A percentile compares a stretch with the other conserved stretches of the same genome.
phyloP scores from a whole-genome alignment of 352 stramenopile genomes.

The Phytophthora tentaculata region DNA sequence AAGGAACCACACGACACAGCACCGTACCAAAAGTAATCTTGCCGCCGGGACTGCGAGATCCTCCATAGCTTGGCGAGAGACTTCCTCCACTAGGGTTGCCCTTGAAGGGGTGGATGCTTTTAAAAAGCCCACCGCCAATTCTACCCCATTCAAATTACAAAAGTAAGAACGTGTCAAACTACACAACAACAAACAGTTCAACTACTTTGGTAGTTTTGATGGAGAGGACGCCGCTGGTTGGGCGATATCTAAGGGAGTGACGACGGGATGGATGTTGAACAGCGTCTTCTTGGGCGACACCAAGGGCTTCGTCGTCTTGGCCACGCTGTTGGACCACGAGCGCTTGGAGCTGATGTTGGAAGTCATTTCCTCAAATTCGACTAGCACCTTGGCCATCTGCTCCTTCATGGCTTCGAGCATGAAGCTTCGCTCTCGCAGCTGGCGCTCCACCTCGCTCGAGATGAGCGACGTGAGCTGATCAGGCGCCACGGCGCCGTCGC shows the following conservation, averaged over 20 bases:
- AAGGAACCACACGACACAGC: not conserved
- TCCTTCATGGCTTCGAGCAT: conserved; percentile 65
- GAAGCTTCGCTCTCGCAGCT: conserved; percentile 58
- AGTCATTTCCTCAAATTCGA: conserved; percentile 74
- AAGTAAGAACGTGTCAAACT: conserved; percentile 3
- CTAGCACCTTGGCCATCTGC: conserved; percentile 73
- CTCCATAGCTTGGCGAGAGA: conserved; percentile 24
- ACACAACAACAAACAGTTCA: not conserved
- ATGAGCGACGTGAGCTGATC: conserved; percentile 72
- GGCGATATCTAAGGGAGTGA: conserved; percentile 39
- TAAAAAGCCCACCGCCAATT: conserved; percentile 37
- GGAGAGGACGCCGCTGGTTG: conserved; percentile 25
- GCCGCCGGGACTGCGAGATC: conserved; percentile 54
- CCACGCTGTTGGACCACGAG: conserved; percentile 73
- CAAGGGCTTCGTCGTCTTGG: conserved; percentile 37
- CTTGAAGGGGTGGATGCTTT: conserved; percentile 55
- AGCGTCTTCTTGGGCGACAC: conserved; percentile 18
- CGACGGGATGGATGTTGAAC: conserved; percentile 39
- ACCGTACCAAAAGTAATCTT: conserved; percentile 70
- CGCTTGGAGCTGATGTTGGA: conserved; percentile 60
- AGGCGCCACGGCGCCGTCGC: conserved; percentile 37
- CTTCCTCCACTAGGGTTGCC: conserved; percentile 30
- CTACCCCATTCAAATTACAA: conserved; percentile 7
- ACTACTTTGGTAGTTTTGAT: conserved; percentile 59
- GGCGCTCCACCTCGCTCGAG: conserved; percentile 63